phyloP scores from a whole-genome alignment of 1,284 basidiomycete species.

The Rhodotorula mucilaginosa region DNA sequence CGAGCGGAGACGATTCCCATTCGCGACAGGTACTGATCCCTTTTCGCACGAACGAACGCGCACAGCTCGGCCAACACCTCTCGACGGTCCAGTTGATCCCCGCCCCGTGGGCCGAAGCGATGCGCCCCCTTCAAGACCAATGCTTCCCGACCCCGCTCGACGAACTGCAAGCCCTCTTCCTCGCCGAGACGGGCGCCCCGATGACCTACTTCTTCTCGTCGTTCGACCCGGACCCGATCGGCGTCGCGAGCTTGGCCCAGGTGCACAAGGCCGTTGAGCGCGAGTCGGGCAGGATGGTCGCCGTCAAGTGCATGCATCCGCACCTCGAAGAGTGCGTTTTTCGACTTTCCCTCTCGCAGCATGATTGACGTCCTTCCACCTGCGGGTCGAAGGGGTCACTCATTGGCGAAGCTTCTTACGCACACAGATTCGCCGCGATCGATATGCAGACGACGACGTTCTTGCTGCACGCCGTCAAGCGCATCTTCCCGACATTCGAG shows the following conservation, averaged over 20 bases:
- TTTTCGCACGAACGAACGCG: conserved; percentile 4
- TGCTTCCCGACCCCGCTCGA: conserved; percentile 74
- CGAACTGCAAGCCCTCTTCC: conserved; percentile 66
- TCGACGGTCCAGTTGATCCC: conserved; percentile 68
- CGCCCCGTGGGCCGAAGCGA: conserved; percentile 51
- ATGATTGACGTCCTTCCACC: neutral
- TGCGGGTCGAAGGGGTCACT: neutral
- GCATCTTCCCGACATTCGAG: conserved; percentile 77
- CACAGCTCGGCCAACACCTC: conserved; percentile 73
- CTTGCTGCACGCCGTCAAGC: conserved; percentile 74
- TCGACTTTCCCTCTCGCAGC: neutral
- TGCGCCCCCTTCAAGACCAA: conserved; percentile 60
- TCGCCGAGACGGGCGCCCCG: conserved; percentile 64
- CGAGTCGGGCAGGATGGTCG: conserved; percentile 71
- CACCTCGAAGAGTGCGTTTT: conserved; percentile 60
- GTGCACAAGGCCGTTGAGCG: conserved; percentile 82
- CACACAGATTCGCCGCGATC: conserved; percentile 73
- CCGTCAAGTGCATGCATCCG: conserved; percentile 96
- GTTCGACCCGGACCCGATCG: conserved; percentile 86
- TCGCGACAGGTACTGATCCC: neutral
- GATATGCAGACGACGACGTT: conserved; percentile 60
- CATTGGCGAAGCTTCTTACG: neutral
- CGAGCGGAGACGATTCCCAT: too few relatives aligned
- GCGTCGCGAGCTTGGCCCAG: conserved; percentile 89
- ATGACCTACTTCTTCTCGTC: conserved; percentile 57